Percentiles rank a stretch among this genome's conserved stretches.
These are phyloP conservation scores for Eimeria tenella DNA, from an alignment of 169 alveolate genomes.

Conservation along the genomic window DNA sequence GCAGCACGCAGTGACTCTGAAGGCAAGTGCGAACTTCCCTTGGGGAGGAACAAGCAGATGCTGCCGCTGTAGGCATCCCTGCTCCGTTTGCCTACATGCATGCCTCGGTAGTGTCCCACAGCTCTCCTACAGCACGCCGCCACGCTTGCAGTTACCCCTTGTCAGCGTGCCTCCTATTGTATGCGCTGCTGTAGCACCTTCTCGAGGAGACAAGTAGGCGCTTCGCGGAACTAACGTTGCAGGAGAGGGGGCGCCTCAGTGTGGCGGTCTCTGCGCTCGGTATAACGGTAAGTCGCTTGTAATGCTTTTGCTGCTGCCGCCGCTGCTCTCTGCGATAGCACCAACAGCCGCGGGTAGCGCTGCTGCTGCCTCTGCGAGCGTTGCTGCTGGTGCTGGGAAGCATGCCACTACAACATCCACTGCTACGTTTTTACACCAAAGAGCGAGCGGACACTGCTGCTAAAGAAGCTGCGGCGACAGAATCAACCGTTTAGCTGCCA, in stretches of 20 bases:
- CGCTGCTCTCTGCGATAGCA: not conserved
- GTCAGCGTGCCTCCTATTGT: not conserved
- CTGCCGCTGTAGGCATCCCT: not conserved
- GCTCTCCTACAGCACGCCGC: not conserved
- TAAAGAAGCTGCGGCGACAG: not conserved
- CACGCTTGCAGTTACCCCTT: no score
- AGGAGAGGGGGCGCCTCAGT: conserved; percentile 5
- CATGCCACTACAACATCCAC: no score
- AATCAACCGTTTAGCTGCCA: not conserved
- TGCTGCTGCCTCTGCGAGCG: not conserved
- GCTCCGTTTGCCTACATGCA: not conserved
- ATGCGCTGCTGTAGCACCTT: conserved; percentile 11
- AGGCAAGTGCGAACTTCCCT: not conserved
- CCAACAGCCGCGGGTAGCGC: not conserved
- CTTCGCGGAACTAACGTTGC: conserved; percentile 33
- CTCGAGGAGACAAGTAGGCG: conserved; percentile 36
- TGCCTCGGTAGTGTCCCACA: not conserved
- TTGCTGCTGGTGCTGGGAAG: not conserved
- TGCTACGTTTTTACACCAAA: no score
- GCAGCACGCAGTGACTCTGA: not conserved
- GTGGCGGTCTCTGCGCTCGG: conserved; percentile 4
- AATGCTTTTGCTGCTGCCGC: conserved; percentile 41
- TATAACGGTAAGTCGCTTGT: conserved; percentile 24
- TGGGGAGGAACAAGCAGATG: not conserved
- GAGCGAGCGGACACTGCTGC: not conserved